A percentile compares a stretch with the other conserved stretches of the same genome.
Conservation (phyloP, 257 asterid species). For the Gentiana straminea region DNA sequence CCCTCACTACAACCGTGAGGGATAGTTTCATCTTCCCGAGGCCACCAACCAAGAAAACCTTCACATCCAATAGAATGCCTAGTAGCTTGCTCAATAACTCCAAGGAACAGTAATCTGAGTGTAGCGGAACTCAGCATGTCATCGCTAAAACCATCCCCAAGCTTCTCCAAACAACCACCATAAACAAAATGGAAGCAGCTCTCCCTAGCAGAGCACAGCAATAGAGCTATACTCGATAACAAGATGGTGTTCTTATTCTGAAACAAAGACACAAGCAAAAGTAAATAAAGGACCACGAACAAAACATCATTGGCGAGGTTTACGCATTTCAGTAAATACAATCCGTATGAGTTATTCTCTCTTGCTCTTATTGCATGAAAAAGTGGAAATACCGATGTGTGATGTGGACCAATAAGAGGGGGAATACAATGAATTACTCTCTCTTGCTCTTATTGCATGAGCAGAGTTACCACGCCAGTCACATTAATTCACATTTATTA, state of each 20-base stretch:
- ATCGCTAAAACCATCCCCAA: conserved; percentile 45
- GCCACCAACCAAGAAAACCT: conserved; percentile 86
- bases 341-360: too few species aligned
- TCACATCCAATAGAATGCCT: conserved; percentile 84
- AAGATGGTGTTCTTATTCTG: conserved; percentile 67
- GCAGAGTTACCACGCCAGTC: too few species aligned
- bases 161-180: conserved; percentile 90
- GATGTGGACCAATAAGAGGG: too few species aligned
- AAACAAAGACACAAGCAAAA: conserved; percentile 11
- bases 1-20: conserved; percentile 81
- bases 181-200: conserved; percentile 68
- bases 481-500: too few species aligned
- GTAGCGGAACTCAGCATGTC: conserved; percentile 36
- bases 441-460: too few species aligned
- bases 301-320: neutral
- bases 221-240: conserved; percentile 53
- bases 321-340: too few species aligned
- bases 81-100: conserved; percentile 80
- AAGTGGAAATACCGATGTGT: too few species aligned
- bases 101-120: conserved; percentile 41
- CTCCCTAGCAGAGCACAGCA: conserved; percentile 78
- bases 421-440: too few species aligned
- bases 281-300: conserved; percentile 14
- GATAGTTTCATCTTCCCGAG: conserved; percentile 63
- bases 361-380: too few species aligned